Base-by-base conservation (phyloP, 441 rosid genomes). In the Syzygium syzygioides region DNA sequence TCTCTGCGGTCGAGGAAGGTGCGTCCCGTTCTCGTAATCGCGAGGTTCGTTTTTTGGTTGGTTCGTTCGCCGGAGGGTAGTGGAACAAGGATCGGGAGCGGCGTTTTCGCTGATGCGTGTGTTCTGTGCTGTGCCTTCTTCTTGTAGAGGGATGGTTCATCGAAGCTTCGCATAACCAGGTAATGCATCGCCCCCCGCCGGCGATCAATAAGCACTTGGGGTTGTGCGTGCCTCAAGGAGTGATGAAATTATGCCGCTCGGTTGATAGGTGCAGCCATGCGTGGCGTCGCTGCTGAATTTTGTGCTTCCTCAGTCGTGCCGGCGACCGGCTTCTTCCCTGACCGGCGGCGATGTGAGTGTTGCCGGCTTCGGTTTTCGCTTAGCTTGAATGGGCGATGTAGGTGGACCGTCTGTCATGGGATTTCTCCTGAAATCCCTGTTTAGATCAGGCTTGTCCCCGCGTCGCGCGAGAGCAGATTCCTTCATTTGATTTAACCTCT, bases 131-230 rank as follows among this genome's bases (percentile, higher is more conserved):
- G 66, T 45, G 25, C 62, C 79, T 86, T 48, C 26, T 79, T 88
- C 50, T 86, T 88, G 90, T 93, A 97, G 98, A 96, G 90, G 96
- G 98, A 86, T 96, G 98, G 98, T 95, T 97, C 93, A 86, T 90
- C 26, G 94, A 93, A 90, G 94, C 91, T 14, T 92, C 97, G 88
- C 95, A 93, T 85, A 97, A 97, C 90, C 98, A 97, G 98, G 99
- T 96, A 23, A 0, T 6, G 6, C 45, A 26, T 76, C 48, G 83
- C 18, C 83, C 48, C n/a, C 83, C n/a, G 52, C 28, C 28, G 41
- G 41, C 41, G 41, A 76, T 76, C 83, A 5, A 76, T 23, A 23
- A 20, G 52, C 52, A 2, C 18, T 41, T 20, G 18, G 1, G 12
- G 28, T 23, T 37, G 17, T 41, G 26, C 12, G 52, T 41, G 52